Base-by-base conservation (phyloP, 2,329 filamentous ascomycete genomes). In the Spiromastix sp. region DNA sequence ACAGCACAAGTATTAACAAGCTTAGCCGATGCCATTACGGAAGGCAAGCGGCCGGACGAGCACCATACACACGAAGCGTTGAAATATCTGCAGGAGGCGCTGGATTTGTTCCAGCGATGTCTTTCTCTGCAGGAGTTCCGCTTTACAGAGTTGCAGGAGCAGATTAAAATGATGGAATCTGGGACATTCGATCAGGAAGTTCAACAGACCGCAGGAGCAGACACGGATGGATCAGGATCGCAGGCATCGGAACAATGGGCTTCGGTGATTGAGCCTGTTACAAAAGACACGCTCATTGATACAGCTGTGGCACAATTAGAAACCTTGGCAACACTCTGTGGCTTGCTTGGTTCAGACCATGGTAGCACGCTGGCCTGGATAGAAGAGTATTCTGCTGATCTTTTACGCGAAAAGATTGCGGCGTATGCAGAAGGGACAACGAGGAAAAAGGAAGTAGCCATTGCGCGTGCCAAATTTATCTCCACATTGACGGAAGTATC, bases 1-100 rank as follows among this genome's bases (percentile, higher is more conserved):
- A 78, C 75, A 4, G 77, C 73, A 2, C 80, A 84, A 54, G 74
- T 82, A 3, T 61, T 84, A 24, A 79, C 74, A 1, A 75, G 71
- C 42, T 61, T 84, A 24, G 77, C 75, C 2, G 80, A 85, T 58
- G 62, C 62, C 2, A 52, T 73, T 5, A 62, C 69, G 1, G 71
- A 76, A 32, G 64, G 66, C n/a, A 67, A 66, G 27, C 65, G 68
- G 4, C 51, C 55, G 1, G 55, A 52, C 2, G 60, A 67, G 15
- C 51, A 52, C 27, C 50, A 56, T 15, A 59, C 66, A 28, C 50
- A 56, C 26, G 59, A 72, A 37, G 68, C 72, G 1, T 56, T 72
- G 10, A 60, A 63, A 16, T 59, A 72, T 7, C 57, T 79, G 13
- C 66, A 81, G 47, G 71, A 84, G 57, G 69, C 73, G 6, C 59